Evolutionary conservation across 1,284 basidiomycete species (phyloP), one percentile per base, ranked within the genome.

Genomic region (Coniophora puteana): DNA sequence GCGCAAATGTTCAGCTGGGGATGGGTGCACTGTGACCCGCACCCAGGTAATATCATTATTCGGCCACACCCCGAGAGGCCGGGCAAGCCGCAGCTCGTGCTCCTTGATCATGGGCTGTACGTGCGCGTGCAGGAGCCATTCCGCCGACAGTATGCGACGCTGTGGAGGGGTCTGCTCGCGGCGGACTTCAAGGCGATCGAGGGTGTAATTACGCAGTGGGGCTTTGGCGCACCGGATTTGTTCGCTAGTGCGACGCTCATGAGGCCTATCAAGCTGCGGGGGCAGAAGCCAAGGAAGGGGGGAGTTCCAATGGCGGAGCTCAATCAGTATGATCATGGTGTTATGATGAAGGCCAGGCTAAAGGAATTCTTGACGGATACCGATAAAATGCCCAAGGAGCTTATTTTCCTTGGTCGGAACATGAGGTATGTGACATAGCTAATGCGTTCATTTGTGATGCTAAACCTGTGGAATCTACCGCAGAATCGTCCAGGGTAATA

Each of bases 1-100:
- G 83, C 83, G 0, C 84, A 89, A 69, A 91, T 92, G 56, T 95
- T 94, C 59, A 77, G 76, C 45, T 94, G 86, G 85, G 91, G 91
- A 5, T 93, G 83, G 72, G 80, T 91, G 1, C 83, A 88, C 60
- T 85, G 81, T 50, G 84, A 90, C 45, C 88, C 83, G 1, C 83
- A 87, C 53, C 83, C 84, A 2, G 91, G 89, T 2, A 93, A 94
- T 65, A 73, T 94, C 45, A 78, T 95, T 52, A 75, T 93, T 24
- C 80, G 91, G 6, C 82, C 83, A 0, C 72, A 83, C 41, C 89
- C 91, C 0, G 52, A 20, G 12, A 43, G 48, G 22, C 75, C 75
- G 1, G 64, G 58, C 10, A 63, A 68, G n/a, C 80, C 88, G 0
- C 88, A 94, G 55, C 72, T 94, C 31, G 91, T 93, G 22, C 69